Base-by-base conservation (phyloP, 2,329 filamentous ascomycete genomes). In the Alternaria brassicae region DNA sequence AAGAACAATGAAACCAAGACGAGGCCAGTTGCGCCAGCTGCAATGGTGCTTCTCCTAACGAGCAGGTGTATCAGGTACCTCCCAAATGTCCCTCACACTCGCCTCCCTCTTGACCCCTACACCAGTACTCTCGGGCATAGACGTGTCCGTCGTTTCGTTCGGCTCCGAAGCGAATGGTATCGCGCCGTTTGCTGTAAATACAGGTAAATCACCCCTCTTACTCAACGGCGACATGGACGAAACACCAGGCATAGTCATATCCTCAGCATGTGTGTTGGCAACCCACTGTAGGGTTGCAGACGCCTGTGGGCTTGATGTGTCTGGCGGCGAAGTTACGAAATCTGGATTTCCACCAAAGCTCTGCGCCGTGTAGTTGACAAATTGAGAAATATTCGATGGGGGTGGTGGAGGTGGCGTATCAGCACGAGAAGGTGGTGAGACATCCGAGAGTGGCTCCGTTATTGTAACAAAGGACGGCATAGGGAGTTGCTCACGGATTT, bases 151-250 rank as follows among this genome's bases (percentile, higher is more conserved):
- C 12, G 2, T n/a, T 15, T 25, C 54, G 4, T 39, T 42, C 9
- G 37, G 12, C 28, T 67, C 80, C 8, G 66, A 39, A 15, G 74
- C 75, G 56, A 78, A 79, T 3, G 76, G 76, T 52, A 79, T 78
- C 6, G 59, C 53, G 8, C 76, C 68, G 32, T 68, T 72, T 1
- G 83, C 77, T 17, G 80, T 82, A 58, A 85, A 84, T 0, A 83
- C 74, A 2, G 84, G 83, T 27, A 86, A 71, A 21, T 80, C 79
- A 17, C 79, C 72, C 58, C 76, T 80, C 41, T 77, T 79, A 47
- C 71, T 70, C 12, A 73, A 59, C 2, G 74, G 69, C 39, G 75
- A 72, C 63, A 71, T 59, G 40, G 66, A 66, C n/a, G 51, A 65
- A 15, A 61, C 41, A 21, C 27, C 53, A n/a, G 25, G 51, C 36